These are phyloP conservation scores for Paracoccidioides lutzii DNA, from an alignment of 2,329 filamentous ascomycete species.

Conservation along the genomic window DNA sequence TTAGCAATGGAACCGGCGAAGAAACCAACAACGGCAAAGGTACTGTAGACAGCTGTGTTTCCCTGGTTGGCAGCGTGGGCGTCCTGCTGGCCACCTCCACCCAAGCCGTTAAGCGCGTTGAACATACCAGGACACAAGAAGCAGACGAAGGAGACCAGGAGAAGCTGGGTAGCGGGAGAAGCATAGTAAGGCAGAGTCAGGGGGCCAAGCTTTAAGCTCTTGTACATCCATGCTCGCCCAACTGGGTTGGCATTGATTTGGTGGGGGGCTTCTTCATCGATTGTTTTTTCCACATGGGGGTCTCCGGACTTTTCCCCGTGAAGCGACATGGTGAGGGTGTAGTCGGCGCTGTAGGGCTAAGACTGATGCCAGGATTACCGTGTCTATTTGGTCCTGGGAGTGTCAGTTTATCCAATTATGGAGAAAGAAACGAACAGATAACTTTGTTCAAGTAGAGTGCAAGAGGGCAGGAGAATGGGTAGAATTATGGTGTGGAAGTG, in stretches of 20 bases:
- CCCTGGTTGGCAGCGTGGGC: conserved; percentile 50
- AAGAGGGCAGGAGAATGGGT: neutral
- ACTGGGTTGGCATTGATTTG: conserved; percentile 12
- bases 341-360: neutral
- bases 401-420: neutral
- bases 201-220: conserved; percentile 42
- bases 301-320: conserved; percentile 3
- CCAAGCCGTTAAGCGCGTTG: conserved; percentile 54
- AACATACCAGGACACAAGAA: conserved; percentile 64
- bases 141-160: conserved; percentile 58
- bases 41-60: conserved; percentile 59
- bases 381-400: too few relatives aligned
- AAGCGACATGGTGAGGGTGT: conserved; percentile 4
- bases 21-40: conserved; percentile 54
- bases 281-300: conserved; percentile 19
- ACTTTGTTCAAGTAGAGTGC: too few relatives aligned
- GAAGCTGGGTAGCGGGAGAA: conserved; percentile 57
- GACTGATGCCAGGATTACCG: neutral
- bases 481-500: neutral
- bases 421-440: neutral
- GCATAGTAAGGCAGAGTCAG: conserved; percentile 54
- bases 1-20: conserved; percentile 43
- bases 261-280: conserved; percentile 16
- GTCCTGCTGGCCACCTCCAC: conserved; percentile 50
- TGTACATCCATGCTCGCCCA: conserved; percentile 53